A percentile compares a stretch with the other conserved stretches of the same genome.
phyloP scores from a whole-genome alignment of 768 basidiomycete genomes.

The Tulasnella sp. region DNA sequence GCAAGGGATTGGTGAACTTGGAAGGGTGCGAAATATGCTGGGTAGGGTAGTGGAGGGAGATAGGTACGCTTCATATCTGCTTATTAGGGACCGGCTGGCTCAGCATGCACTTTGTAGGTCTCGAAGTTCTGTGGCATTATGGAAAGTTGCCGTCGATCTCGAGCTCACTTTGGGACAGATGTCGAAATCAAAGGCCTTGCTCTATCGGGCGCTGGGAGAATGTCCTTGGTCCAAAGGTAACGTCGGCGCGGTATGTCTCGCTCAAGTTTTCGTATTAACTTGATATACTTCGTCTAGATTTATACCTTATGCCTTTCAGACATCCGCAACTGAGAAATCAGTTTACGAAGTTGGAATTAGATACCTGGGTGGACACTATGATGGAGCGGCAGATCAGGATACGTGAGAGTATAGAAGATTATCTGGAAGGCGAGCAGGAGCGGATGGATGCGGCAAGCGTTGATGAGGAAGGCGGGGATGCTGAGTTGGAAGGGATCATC shows the following conservation, averaged over 20 bases:
- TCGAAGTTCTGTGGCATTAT: background rate
- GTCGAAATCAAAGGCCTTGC: constrained; percentile 5
- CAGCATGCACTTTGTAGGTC: background rate
- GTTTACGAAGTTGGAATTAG: constrained; percentile 11
- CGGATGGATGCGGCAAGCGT: background rate
- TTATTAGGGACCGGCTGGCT: background rate
- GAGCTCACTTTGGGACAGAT: constrained; percentile 4
- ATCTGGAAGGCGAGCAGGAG: background rate
- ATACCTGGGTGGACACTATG: constrained; percentile 8
- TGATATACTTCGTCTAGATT: background rate
- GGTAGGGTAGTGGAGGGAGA: background rate
- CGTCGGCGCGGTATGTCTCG: background rate
- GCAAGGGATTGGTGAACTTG: constrained; percentile 15
- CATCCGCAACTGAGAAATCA: background rate
- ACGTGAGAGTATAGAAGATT: constrained; percentile 13
- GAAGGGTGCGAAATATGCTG: constrained; percentile 8
- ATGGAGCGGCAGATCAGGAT: constrained; percentile 12
- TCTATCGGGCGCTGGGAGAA: constrained; percentile 14
- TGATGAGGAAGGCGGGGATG: constrained; percentile 1
- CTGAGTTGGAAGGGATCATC: constrained; percentile 8
- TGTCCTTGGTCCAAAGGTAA: constrained; percentile 19
- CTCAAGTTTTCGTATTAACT: background rate
- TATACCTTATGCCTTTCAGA: constrained; percentile 17
- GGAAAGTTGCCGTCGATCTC: constrained; percentile 9
- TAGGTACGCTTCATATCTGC: background rate